Conservation (phyloP, 2,329 filamentous ascomycete genomes). For the Cordyceps tenuipes region DNA sequence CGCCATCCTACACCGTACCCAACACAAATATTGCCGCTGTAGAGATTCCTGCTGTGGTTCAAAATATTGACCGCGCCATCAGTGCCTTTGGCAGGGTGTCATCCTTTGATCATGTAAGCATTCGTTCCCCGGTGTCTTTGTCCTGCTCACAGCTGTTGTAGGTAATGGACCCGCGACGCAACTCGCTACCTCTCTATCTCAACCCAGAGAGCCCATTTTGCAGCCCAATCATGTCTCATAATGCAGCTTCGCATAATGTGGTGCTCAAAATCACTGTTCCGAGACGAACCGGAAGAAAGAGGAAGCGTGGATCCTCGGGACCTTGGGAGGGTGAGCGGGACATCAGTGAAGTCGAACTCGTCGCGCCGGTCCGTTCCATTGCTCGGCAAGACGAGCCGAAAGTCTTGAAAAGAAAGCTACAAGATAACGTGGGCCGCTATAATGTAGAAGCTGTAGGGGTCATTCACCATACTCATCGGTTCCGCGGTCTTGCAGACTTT, state of each 20-base stretch:
- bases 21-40: constrained; percentile 30
- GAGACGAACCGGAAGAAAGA: constrained; percentile 75
- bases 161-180: constrained; percentile 40
- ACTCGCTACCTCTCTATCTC: constrained; percentile 61
- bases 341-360: constrained; percentile 19
- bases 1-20: constrained; percentile 29
- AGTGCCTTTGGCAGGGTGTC: constrained; percentile 33
- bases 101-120: constrained; percentile 30
- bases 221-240: constrained; percentile 69
- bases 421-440: constrained; percentile 62
- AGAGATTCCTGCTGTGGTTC: constrained; percentile 35
- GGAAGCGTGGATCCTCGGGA: constrained; percentile 67
- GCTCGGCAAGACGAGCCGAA: constrained; percentile 44
- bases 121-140: not conserved
- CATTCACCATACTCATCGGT: constrained; percentile 76
- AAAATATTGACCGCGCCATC: constrained; percentile 34
- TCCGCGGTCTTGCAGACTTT: constrained; percentile 80
- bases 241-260: constrained; percentile 70
- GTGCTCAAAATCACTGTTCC: constrained; percentile 82
- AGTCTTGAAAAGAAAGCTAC: constrained; percentile 53
- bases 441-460: constrained; percentile 61
- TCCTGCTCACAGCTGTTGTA: constrained; percentile 17
- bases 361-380: constrained; percentile 30
- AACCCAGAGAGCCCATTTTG: constrained; percentile 72
- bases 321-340: constrained; percentile 47